A percentile compares a stretch with the other conserved stretches of the same genome.
phyloP scores from a whole-genome alignment of 2,329 filamentous ascomycete genomes.

The Exophiala phaeomuriformis region DNA sequence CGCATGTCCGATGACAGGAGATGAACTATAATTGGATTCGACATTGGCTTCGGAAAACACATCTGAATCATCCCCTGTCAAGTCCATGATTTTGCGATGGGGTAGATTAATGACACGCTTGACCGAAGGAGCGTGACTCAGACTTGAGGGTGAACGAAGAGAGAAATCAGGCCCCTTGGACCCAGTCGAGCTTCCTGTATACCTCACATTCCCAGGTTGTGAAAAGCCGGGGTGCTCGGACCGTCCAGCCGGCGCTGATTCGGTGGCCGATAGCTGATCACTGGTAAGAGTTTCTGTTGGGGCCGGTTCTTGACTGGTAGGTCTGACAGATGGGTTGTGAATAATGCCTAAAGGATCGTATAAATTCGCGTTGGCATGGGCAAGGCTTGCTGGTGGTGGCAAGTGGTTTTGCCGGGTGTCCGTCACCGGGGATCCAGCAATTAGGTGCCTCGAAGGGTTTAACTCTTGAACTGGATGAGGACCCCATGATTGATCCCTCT shows the following conservation, averaged over 20 bases:
- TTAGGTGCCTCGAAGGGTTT: not conserved
- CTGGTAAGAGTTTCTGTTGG: constrained; percentile 1
- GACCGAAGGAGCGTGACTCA: constrained; percentile 18
- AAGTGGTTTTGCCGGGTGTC: not conserved
- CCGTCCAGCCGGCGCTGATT: constrained; percentile 4
- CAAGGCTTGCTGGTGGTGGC: not conserved
- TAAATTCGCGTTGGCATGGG: not conserved
- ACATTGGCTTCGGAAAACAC: constrained; percentile 10
- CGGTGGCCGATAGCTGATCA: constrained; percentile 16
- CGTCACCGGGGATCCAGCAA: not conserved
- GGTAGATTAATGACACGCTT: constrained; percentile 18
- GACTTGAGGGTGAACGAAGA: constrained; percentile 13
- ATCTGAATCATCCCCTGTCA: constrained; percentile 22
- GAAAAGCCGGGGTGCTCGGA: not conserved
- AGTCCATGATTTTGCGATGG: constrained; percentile 24
- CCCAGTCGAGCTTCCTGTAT: not conserved
- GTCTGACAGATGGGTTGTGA: not conserved
- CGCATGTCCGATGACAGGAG: constrained; percentile 17
- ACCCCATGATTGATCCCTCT: constrained; percentile 1
- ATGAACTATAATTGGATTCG: constrained; percentile 14
- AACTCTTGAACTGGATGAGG: constrained; percentile 1
- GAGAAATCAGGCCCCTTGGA: constrained; percentile 6
- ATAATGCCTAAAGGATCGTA: not conserved
- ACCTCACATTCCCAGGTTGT: not conserved
- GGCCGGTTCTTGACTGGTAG: not conserved